Base-by-base conservation (phyloP, 257 asterid species). In the Rehmannia glutinosa region DNA sequence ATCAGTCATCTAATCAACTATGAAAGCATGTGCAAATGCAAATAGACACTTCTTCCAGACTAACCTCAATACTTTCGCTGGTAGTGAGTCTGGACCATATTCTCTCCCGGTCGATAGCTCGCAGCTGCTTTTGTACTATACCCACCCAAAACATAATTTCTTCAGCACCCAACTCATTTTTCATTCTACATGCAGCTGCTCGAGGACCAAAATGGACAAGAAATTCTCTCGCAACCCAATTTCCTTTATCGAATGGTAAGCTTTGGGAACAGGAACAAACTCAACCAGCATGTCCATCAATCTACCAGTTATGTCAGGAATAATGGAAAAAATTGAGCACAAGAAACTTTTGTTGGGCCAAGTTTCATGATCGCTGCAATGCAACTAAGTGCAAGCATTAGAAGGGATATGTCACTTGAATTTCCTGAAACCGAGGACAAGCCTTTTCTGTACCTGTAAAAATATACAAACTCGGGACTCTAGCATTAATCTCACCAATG, bases 61-160 rank as follows among this genome's bases (percentile, higher is more conserved):
- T 73, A 55, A 94, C 99, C 99, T 94, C 99, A 75, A 94, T 91
- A 61, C 97, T 94, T 84, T 91, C 99, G 59, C 79, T 76, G 51
- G 97, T 88, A 20, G 99, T 91, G 79, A 91, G 93, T 68, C 95
- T 88, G 73, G 97, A 91, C 97, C 99, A 94, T 77, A 94, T 94
- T 82, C 91, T 87, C 88, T 94, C 99, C 74, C 97, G 87, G 41
- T 85, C 95, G 59, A 91, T 85, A 76, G 99, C 97, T 83, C 76
- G 96, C 69, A 91, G 83, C 86, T 85, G 90, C 70, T 82, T 91
- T 79, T 94, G 97, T 69, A 88, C 80, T 63, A 94, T 84, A 73
- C 77, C 79, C 70, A 94, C 97, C 99, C 99, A 94, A 73, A 91
- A 91, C 58, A 80, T 60, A 70, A 87, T 86, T 82, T 94, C 97